Evolutionary conservation across 257 asterid genomes (phyloP).

Genomic region (Plantago major): DNA sequence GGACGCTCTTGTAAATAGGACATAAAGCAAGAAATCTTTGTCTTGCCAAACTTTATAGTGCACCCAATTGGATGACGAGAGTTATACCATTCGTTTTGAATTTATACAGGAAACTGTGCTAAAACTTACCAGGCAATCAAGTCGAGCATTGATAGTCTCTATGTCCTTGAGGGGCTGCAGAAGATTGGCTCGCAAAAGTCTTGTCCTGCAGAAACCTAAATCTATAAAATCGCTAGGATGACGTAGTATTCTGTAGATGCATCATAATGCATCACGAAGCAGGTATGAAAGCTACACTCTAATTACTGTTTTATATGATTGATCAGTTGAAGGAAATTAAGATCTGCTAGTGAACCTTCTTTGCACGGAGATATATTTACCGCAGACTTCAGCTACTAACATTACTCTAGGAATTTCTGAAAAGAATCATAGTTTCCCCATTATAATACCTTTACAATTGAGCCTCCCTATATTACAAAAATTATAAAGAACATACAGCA

Average conservation of each 20-base stretch:
- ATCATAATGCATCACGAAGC: slow-evolving; percentile 6
- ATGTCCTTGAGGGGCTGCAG: slow-evolving; percentile 95
- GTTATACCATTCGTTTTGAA: background rate
- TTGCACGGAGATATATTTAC: slow-evolving; percentile 1
- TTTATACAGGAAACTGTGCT: slow-evolving; percentile 9
- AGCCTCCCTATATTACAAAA: background rate
- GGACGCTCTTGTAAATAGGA: background rate
- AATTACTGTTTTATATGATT: background rate
- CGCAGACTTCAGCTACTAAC: slow-evolving; percentile 13
- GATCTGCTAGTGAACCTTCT: slow-evolving; percentile 9
- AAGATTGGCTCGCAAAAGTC: slow-evolving; percentile 97
- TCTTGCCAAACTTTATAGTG: background rate
- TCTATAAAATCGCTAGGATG: slow-evolving; percentile 18
- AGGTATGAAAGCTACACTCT: background rate
- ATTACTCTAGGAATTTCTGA: slow-evolving; percentile 9
- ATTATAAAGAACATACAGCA: slow-evolving; percentile 7
- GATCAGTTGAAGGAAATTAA: slow-evolving; percentile 9
- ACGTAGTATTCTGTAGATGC: slow-evolving; percentile 19
- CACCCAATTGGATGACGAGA: background rate
- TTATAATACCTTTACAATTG: slow-evolving; percentile 3
- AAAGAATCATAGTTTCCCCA: background rate
- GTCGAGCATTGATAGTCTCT: slow-evolving; percentile 89
- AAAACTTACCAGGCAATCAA: slow-evolving; percentile 79
- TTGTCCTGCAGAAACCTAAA: slow-evolving; percentile 58
- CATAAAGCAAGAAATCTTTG: background rate